A percentile compares a stretch with the other conserved stretches of the same genome.
phyloP scores from a whole-genome alignment of 805 yeast species.

The Saturnispora zaruensis region DNA sequence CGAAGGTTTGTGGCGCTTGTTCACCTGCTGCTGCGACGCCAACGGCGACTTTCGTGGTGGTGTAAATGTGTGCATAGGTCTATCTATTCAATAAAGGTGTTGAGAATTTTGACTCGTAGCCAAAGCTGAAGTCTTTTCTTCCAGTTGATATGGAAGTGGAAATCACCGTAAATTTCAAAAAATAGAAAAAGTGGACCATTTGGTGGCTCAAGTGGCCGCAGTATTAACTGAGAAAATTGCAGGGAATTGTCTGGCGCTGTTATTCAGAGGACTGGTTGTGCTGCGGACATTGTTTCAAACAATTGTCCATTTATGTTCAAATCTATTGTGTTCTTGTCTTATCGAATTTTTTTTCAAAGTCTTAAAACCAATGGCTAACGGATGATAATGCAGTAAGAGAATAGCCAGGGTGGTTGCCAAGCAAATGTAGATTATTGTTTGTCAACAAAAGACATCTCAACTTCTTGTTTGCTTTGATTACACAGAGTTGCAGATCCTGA shows the following conservation, averaged over 20 bases:
- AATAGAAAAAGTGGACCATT: not conserved
- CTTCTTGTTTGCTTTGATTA: not conserved
- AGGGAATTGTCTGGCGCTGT: not conserved
- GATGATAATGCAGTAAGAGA: not conserved
- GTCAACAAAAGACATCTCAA: not conserved
- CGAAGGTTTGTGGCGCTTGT: not conserved
- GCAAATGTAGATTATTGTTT: not conserved
- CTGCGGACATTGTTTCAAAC: not conserved
- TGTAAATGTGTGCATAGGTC: not conserved
- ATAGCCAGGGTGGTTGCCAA: not conserved
- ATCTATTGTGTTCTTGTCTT: not conserved
- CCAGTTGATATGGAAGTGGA: not conserved
- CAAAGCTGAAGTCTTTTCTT: not conserved
- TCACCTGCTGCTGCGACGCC: not conserved
- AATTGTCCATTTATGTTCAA: not conserved
- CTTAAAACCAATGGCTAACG: not conserved
- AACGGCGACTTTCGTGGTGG: constrained; percentile 4
- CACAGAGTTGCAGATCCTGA: not conserved
- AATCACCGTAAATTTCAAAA: not conserved
- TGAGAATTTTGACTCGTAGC: not conserved
- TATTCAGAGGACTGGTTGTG: not conserved
- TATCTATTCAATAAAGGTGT: not conserved
- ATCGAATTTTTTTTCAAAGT: not conserved
- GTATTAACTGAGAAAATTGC: not conserved
- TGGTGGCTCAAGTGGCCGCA: not conserved